These are phyloP conservation scores for Phaeolepiota aurea DNA, from an alignment of 768 basidiomycete species.

Conservation along the genomic window DNA sequence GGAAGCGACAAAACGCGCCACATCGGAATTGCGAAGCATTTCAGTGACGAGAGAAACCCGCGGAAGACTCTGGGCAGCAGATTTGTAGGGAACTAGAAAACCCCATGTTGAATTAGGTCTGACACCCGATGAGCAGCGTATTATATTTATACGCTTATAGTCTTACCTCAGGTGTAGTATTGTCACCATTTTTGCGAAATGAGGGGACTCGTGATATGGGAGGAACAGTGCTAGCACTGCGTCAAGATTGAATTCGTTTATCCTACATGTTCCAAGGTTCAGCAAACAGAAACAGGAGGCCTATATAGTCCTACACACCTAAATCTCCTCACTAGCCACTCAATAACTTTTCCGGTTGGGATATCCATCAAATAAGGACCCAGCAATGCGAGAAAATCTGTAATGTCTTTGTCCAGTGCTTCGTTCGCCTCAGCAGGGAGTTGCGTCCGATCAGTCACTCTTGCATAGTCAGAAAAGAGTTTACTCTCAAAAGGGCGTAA, in stretches of 20 bases:
- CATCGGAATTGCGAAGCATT: slow-evolving; percentile 63
- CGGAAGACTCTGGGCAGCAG: slow-evolving; percentile 67
- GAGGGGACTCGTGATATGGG: slow-evolving; percentile 91
- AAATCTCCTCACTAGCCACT: slow-evolving; percentile 93
- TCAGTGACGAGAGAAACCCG: slow-evolving; percentile 66
- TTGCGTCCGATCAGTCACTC: slow-evolving; percentile 70
- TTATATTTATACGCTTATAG: no score
- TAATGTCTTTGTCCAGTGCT: slow-evolving; percentile 54
- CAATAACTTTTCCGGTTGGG: slow-evolving; percentile 76
- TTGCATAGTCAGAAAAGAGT: slow-evolving; percentile 77
- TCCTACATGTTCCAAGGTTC: slow-evolving; percentile 49
- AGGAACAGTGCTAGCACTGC: slow-evolving; percentile 74
- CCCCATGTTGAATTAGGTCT: slow-evolving; percentile 59
- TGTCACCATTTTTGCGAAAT: slow-evolving; percentile 89
- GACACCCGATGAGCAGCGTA: slow-evolving; percentile 1
- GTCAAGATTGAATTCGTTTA: slow-evolving; percentile 89
- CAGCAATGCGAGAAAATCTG: slow-evolving; percentile 56
- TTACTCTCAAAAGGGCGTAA: slow-evolving; percentile 56
- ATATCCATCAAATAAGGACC: slow-evolving; percentile 78
- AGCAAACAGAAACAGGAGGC: neutral
- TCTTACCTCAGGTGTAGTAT: slow-evolving; percentile 73
- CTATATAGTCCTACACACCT: slow-evolving; percentile 41
- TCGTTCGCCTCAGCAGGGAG: slow-evolving; percentile 53
- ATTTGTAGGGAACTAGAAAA: slow-evolving; percentile 70
- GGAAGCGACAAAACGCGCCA: slow-evolving; percentile 63